phyloP scores from a whole-genome alignment of 164 flowering plant species.

The Sedum album region DNA sequence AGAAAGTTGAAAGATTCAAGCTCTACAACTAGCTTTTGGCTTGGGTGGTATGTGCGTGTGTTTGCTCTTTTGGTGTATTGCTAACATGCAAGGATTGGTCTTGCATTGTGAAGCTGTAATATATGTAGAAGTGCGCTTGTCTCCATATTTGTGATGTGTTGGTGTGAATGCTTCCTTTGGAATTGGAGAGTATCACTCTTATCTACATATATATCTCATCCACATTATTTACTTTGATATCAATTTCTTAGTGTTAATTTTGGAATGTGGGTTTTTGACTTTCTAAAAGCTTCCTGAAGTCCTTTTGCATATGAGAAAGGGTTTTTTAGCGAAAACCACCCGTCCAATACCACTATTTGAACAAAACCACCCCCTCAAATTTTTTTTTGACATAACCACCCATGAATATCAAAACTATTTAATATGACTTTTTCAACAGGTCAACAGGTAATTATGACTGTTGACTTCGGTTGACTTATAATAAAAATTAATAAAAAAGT shows the following conservation, averaged over 20 bases:
- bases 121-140: neutral
- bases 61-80: constrained; percentile 1
- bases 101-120: neutral
- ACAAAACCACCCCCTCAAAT: no score
- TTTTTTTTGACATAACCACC: no score
- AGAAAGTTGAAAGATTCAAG: constrained; percentile 1
- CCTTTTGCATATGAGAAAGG: no score
- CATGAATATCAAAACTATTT: no score
- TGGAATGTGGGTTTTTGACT: neutral
- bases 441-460: no score
- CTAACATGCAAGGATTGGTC: neutral
- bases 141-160: neutral
- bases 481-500: no score
- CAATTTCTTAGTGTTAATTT: neutral
- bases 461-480: no score
- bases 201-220: neutral
- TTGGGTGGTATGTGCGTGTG: constrained; percentile 3
- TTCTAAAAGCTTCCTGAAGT: neutral
- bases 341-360: no score
- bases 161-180: neutral
- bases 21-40: neutral
- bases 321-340: no score
- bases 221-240: neutral
- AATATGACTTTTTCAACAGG: no score
- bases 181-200: neutral